Base-by-base conservation (phyloP, 2,329 filamentous ascomycete genomes). In the Macrophomina tecta region DNA sequence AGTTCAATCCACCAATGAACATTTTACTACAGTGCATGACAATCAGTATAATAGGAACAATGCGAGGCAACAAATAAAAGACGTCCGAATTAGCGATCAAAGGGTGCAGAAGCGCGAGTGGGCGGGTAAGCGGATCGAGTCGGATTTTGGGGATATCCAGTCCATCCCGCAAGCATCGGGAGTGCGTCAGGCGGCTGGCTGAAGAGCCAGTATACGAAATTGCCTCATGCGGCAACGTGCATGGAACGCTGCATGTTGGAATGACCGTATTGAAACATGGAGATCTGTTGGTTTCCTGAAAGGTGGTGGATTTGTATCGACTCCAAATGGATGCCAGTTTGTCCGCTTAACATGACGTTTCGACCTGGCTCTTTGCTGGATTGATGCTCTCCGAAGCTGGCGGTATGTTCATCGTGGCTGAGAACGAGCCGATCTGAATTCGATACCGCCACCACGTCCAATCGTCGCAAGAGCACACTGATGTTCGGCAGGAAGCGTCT, bases 1-100 rank as follows among this genome's bases (percentile, higher is more conserved):
- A 99, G 78, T 99, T 99, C 65, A 99, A 83, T 48, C 95, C 95
- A 74, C 95, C 95, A 80, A 99, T 99, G 75, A 99, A 99, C 95
- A 99, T 99, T 84, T 99, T 99, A 75, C 95, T 99, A 40, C 14
- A 5, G 32, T 49, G 23, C 23, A 49, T 16, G 16, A 30, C n/a
- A 23, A 38, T 52, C 36, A 53, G 48, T 64, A 45, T 53, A 8
- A 36, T 12, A 58, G 12, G 34, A 7, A 36, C 34, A 5, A 18
- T 49, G 28, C 46, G 23, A 36, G 6, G 28, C 75, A 69, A 73
- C 68, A 76, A 70, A 73, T 72, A 68, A 69, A 69, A 69, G 77
- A 68, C 75, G 74, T 67, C 38, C 5, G 12, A 70, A 75, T 79
- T 46, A 65, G 42, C 42, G 45, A 62, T 38, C 30, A 61, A 36